Evolutionary conservation across 1,284 basidiomycete species (phyloP).

Genomic region (Phylloporus gajari): DNA sequence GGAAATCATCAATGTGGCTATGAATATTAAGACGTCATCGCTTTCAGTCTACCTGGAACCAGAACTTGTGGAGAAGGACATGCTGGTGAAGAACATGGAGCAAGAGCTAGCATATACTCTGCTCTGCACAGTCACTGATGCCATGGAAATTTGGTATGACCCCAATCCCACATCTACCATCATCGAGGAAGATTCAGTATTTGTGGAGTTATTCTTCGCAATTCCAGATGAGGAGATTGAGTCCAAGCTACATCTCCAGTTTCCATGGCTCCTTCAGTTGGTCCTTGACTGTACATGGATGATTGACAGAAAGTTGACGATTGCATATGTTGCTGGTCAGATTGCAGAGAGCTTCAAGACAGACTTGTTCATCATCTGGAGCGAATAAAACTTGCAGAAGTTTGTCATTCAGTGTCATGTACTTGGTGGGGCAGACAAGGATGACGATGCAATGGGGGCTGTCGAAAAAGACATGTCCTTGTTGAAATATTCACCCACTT

Average conservation of each 20-base stretch:
- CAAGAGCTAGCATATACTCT: constrained; percentile 96
- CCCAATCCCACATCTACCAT: constrained; percentile 92
- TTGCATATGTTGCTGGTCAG: constrained; percentile 94
- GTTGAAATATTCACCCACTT: too few species aligned
- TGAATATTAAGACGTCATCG: constrained; percentile 98
- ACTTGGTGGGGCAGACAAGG: constrained; percentile 88
- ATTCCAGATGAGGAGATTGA: too few species aligned
- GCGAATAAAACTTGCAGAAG: constrained; percentile 98
- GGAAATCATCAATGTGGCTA: constrained; percentile 99
- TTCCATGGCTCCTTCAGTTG: constrained; percentile 96
- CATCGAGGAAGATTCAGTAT: constrained; percentile 95
- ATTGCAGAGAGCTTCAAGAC: too few species aligned
- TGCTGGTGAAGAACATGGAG: constrained; percentile 86
- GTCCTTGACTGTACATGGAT: constrained; percentile 98
- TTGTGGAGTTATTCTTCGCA: constrained; percentile 99
- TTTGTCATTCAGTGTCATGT: constrained; percentile 97
- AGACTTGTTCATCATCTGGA: constrained; percentile 98
- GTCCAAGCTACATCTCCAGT: constrained; percentile 89
- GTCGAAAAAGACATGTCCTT: constrained; percentile 97
- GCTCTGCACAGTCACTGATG: constrained; percentile 92
- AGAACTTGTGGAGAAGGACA: constrained; percentile 68
- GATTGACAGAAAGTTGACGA: constrained; percentile 96
- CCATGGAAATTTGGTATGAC: constrained; percentile 99
- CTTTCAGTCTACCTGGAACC: constrained; percentile 89
- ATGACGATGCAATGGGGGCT: constrained; percentile 79